Conservation (phyloP, 106 monocot genomes). For the Dendrobium huoshanense region DNA sequence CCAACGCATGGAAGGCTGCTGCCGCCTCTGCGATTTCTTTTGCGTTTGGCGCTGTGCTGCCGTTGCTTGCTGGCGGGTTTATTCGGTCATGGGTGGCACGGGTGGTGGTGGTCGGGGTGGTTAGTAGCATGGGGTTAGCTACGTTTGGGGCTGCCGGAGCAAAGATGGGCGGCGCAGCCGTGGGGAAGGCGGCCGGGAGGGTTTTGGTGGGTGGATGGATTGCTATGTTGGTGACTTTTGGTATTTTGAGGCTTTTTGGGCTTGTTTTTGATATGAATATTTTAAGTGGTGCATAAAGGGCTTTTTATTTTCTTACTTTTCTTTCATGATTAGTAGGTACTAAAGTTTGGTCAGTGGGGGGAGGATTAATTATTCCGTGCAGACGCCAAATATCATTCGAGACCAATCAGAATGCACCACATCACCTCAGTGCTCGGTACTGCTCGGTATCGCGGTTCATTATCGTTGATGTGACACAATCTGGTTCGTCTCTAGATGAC, state of each 20-base stretch:
- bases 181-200: constrained; percentile 18
- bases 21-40: constrained; percentile 38
- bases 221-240: constrained; percentile 28
- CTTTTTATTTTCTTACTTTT: neutral
- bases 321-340: neutral
- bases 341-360: too few species aligned
- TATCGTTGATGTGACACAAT: too few species aligned
- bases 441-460: too few species aligned
- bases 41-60: constrained; percentile 25
- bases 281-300: neutral
- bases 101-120: constrained; percentile 19
- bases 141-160: constrained; percentile 31
- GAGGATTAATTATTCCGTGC: too few species aligned
- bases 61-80: constrained; percentile 33
- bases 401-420: too few species aligned
- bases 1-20: constrained; percentile 30
- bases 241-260: constrained; percentile 6
- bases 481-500: too few species aligned
- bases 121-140: constrained; percentile 25
- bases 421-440: too few species aligned
- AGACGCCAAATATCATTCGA: too few species aligned
- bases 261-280: neutral
- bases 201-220: constrained; percentile 37
- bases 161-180: constrained; percentile 20
- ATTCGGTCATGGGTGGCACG: constrained; percentile 15